Conservation (phyloP, 2,329 filamentous ascomycete species). For the Claviceps paspali region DNA sequence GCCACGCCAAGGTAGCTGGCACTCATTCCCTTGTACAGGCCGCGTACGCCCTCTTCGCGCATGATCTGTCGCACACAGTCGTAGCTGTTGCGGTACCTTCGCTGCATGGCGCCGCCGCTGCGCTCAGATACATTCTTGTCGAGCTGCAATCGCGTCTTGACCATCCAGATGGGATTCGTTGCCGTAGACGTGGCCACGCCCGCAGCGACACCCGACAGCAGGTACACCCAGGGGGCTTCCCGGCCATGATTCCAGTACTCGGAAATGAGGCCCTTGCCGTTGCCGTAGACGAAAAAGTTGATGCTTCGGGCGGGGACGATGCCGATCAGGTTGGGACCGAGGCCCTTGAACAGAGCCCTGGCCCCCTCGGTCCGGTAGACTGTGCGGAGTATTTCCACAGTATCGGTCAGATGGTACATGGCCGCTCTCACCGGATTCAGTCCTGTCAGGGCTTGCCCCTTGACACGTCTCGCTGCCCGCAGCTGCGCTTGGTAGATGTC, state of each 20-base stretch:
- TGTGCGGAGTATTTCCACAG: conserved; percentile 66
- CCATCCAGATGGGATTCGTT: conserved; percentile 92
- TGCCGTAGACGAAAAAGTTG: conserved; percentile 89
- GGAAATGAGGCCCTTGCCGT: conserved; percentile 70
- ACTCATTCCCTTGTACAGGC: conserved; percentile 79
- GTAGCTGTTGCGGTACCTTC: conserved; percentile 73
- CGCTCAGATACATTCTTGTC: conserved; percentile 66
- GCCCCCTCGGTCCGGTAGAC: conserved; percentile 73
- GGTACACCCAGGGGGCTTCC: conserved; percentile 61
- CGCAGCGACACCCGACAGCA: conserved; percentile 59
- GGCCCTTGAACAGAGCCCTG: conserved; percentile 80
- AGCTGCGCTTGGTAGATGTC: conserved; percentile 88
- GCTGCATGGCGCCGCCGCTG: conserved; percentile 33
- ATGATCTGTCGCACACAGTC: conserved; percentile 79
- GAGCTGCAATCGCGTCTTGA: conserved; percentile 85
- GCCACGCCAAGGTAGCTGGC: conserved; percentile 84
- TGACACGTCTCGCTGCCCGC: conserved; percentile 46
- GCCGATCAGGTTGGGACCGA: conserved; percentile 79
- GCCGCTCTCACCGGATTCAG: conserved; percentile 52
- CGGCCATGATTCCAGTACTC: conserved; percentile 56
- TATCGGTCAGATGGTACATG: conserved; percentile 66
- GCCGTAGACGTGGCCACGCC: conserved; percentile 78
- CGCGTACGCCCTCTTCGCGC: conserved; percentile 62
- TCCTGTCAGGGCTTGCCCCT: conserved; percentile 28
- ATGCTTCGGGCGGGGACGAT: conserved; percentile 82